These are phyloP conservation scores for Dimargaris verticillata DNA, from an alignment of 192 early-diverging fungal species.

Conservation along the genomic window DNA sequence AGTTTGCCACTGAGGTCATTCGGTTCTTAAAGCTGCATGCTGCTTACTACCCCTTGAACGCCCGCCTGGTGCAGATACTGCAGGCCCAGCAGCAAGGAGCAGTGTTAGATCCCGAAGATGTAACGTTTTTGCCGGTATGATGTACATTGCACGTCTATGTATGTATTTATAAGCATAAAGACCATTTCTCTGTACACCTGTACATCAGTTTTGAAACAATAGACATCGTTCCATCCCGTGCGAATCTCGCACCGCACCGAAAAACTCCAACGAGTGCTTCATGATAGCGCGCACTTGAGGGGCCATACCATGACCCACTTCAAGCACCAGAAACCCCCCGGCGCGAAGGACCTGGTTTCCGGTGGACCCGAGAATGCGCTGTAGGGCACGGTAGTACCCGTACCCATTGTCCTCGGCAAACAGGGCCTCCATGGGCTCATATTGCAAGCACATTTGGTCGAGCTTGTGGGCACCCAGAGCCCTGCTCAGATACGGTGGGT, in stretches of 20 bases:
- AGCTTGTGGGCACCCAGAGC: constrained; percentile 19
- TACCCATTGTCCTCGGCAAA: constrained; percentile 45
- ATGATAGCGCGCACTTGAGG: not conserved
- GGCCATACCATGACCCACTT: constrained; percentile 8
- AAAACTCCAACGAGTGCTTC: not conserved
- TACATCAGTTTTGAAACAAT: constrained; percentile 1
- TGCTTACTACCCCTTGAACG: constrained; percentile 1
- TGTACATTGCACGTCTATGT: too few species aligned
- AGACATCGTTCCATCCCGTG: constrained; percentile 8
- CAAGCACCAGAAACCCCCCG: constrained; percentile 1
- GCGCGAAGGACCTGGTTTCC: not conserved
- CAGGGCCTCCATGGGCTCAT: constrained; percentile 49
- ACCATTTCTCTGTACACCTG: too few species aligned
- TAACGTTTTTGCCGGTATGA: too few species aligned
- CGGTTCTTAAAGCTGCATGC: not conserved
- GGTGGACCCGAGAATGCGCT: not conserved
- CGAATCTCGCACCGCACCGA: not conserved
- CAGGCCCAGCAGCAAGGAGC: too few species aligned
- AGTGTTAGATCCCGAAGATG: too few species aligned
- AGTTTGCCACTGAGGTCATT: not conserved
- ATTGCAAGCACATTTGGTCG: constrained; percentile 20
- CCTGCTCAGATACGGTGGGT: constrained; percentile 50
- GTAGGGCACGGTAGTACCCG: constrained; percentile 32
- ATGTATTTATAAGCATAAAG: too few species aligned
- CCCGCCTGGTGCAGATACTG: not conserved